Conservation (phyloP, 371 early-diverging fungal genomes). For the Mucor plumbeus region DNA sequence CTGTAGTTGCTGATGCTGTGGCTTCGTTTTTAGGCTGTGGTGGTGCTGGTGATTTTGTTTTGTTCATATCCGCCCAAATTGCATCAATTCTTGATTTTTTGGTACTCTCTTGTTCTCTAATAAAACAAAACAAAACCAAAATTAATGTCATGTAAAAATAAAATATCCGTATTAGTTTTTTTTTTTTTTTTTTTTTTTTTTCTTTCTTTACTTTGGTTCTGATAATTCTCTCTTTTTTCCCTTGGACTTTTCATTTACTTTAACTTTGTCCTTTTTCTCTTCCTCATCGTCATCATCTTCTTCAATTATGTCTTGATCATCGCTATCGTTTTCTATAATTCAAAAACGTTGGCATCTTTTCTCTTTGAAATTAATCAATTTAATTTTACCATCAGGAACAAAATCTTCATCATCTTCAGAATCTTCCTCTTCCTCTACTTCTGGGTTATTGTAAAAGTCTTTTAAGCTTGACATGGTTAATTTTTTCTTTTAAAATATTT, state of each 20-base stretch:
- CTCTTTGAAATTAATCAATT: background rate
- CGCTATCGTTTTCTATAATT: constrained; percentile 11
- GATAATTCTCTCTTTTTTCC: constrained; percentile 4
- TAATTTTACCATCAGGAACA: constrained; percentile 27
- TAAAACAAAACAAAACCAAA: background rate
- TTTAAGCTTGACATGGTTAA: constrained; percentile 18
- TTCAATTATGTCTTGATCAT: constrained; percentile 14
- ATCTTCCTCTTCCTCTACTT: constrained; percentile 20
- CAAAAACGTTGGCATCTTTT: background rate
- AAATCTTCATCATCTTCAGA: constrained; percentile 34
- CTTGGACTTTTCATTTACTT: background rate
- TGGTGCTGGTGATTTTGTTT: background rate
- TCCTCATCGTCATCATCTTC: constrained; percentile 19
- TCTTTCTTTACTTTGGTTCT: background rate
- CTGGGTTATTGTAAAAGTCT: constrained; percentile 26
- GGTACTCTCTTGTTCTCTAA: constrained; percentile 3
- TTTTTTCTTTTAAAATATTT: no score
- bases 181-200: no score
- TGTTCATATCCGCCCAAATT: constrained; percentile 54
- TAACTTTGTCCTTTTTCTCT: background rate
- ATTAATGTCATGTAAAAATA: no score
- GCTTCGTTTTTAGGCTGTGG: background rate
- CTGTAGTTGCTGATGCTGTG: background rate
- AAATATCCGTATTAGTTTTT: background rate
- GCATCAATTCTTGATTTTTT: constrained; percentile 49